These are phyloP conservation scores for Thuidium tamariscinum DNA, from an alignment of 225 moss, liverwort and hornwort species.

Conservation along the genomic window DNA sequence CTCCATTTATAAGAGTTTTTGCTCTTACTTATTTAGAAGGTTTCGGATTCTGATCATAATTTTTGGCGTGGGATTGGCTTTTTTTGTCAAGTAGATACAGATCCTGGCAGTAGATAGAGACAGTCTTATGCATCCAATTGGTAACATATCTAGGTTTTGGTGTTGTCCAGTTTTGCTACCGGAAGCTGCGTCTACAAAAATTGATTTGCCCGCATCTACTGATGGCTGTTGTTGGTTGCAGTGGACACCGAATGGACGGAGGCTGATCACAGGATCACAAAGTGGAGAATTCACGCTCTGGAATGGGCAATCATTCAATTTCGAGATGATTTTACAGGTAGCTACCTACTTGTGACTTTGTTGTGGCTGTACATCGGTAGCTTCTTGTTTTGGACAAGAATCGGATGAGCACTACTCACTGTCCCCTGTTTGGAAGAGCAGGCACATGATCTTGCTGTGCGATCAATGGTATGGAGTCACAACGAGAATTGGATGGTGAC, in stretches of 20 bases:
- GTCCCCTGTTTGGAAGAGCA: conserved; percentile 16
- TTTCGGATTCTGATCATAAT: neutral
- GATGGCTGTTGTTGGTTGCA: conserved; percentile 19
- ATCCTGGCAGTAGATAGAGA: neutral
- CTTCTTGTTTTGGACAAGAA: neutral
- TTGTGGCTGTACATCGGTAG: neutral
- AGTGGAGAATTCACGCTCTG: conserved; percentile 99
- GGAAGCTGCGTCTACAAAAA: neutral
- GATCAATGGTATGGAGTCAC: conserved; percentile 99
- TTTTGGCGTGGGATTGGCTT: neutral
- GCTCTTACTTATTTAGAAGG: neutral
- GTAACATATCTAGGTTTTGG: neutral
- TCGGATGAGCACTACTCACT: neutral
- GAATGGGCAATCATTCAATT: conserved; percentile 99
- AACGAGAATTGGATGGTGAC: conserved; percentile 99
- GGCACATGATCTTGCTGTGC: conserved; percentile 98
- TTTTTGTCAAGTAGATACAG: neutral
- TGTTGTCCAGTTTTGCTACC: neutral
- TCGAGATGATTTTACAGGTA: conserved; percentile 98
- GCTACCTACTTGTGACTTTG: neutral
- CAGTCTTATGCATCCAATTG: neutral
- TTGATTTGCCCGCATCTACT: neutral
- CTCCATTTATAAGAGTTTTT: neutral
- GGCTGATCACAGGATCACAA: conserved; percentile 94
- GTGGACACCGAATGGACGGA: conserved; percentile 98